These are phyloP conservation scores for Apiotrichum siamense DNA, from an alignment of 1,284 basidiomycete genomes.

Conservation along the genomic window DNA sequence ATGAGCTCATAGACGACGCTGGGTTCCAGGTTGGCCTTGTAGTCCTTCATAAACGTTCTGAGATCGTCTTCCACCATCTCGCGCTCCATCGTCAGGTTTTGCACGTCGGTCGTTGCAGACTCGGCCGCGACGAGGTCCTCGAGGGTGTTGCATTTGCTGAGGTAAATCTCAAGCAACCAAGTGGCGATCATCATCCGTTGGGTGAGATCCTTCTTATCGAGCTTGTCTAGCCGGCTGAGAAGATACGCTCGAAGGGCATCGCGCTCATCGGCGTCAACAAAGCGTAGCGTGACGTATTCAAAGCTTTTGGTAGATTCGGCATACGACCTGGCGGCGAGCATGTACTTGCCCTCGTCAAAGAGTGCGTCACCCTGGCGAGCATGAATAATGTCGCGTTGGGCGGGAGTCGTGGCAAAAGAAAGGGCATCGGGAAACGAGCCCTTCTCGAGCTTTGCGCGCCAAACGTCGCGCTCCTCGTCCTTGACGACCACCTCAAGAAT, in stretches of 20 bases:
- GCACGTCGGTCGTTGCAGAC: conserved; percentile 74
- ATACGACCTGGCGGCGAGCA: conserved; percentile 86
- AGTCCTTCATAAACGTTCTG: conserved; percentile 82
- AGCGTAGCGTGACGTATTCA: conserved; percentile 86
- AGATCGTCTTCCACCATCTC: conserved; percentile 87
- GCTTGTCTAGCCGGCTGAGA: conserved; percentile 77
- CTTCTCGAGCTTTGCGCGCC: conserved; percentile 82
- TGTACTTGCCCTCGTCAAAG: conserved; percentile 74
- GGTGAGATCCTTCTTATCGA: conserved; percentile 73
- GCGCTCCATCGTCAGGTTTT: conserved; percentile 75
- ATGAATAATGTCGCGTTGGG: conserved; percentile 78
- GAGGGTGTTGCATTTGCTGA: conserved; percentile 91
- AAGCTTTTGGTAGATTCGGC: conserved; percentile 82
- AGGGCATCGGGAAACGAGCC: conserved; percentile 72
- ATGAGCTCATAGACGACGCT: conserved; percentile 87
- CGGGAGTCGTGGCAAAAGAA: conserved; percentile 69
- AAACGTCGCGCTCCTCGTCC: conserved; percentile 90
- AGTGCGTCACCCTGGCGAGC: conserved; percentile 78
- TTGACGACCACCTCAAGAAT: conserved; percentile 81
- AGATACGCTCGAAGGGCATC: conserved; percentile 90
- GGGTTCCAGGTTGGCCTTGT: conserved; percentile 80
- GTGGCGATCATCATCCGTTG: conserved; percentile 98
- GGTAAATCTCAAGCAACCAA: conserved; percentile 96
- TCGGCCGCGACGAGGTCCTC: conserved; percentile 71
- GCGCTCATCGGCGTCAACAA: conserved; percentile 83